These are phyloP conservation scores for Euphorbia tirucalli DNA, from an alignment of 345 rosid species.

Conservation along the genomic window DNA sequence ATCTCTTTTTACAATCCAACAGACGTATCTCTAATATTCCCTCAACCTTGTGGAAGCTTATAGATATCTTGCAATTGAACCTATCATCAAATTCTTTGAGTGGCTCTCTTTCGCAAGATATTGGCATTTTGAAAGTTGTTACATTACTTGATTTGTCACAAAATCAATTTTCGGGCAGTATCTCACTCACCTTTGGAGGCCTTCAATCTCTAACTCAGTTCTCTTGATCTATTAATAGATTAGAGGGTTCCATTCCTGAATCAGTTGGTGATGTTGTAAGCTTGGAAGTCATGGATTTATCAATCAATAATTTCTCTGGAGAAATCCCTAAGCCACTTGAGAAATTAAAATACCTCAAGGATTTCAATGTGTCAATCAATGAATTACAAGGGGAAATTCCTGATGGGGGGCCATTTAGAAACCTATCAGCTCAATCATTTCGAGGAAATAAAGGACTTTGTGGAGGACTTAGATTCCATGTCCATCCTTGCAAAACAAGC, in stretches of 20 bases:
- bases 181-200: background rate
- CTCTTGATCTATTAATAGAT: too few species aligned
- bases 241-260: too few species aligned
- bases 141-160: slow-evolving; percentile 9
- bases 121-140: background rate
- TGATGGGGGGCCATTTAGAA: background rate
- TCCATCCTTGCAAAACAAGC: slow-evolving; percentile 1
- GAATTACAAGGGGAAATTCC: slow-evolving; percentile 23
- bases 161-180: slow-evolving; percentile 18
- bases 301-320: slow-evolving; percentile 14
- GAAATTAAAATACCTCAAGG: background rate
- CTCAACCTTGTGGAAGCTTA: too few species aligned
- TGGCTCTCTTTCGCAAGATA: too few species aligned
- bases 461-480: background rate
- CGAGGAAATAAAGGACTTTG: background rate
- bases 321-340: slow-evolving; percentile 3
- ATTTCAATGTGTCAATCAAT: slow-evolving; percentile 7
- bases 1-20: too few species aligned
- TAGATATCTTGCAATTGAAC: too few species aligned
- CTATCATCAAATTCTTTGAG: too few species aligned
- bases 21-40: too few species aligned
- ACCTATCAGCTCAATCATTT: slow-evolving; percentile 5
- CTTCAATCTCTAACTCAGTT: too few species aligned
- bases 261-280: too few species aligned
- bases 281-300: too few species aligned